Base-by-base conservation (phyloP, 805 yeast species). In the Torulaspora delbrueckii region DNA sequence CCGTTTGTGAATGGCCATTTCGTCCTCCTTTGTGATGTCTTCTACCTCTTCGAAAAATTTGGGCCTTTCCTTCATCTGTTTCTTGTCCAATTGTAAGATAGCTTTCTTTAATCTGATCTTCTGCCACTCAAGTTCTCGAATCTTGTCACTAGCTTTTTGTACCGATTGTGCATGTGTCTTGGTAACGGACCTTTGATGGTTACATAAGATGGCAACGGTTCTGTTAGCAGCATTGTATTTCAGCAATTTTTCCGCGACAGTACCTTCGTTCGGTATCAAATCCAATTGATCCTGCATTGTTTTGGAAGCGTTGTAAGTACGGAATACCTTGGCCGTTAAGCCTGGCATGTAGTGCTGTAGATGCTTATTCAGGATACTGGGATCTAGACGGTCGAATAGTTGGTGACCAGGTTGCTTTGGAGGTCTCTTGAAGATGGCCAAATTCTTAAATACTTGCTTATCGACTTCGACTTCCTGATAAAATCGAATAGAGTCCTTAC, bases 261-360 rank as follows among this genome's bases (percentile, higher is more conserved):
- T 79, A 23, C 96, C 96, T 60, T 79, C 84, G 62, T 87, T 85
- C n/a, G 83, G 75, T 54, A 91, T 88, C 57, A 82, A 69, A 61
- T 86, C 96, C 49, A 91, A 67, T 63, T 88, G 96, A 59, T 90
- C 95, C 66, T 90, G 97, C 97, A 90, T 91, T 1, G 96, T 89
- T 65, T 86, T 86, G 1, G 96, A 86, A 0, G 98, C 98, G 69
- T 90, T 90, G 62, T 86, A 90, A 0, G 98, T 90, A 81, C 98
- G 95, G 74, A 90, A 91, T 16, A 90, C 97, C 66, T 90, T 90
- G 4, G 98, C 98, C 0, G 97, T 89, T 53, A 90, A 74, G 0
- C 98, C 98, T 19, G 85, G 81, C 93, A 90, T 84, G 66, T 90
- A 89, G 48, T 77, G 81, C 61, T 89, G 96, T 59, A 90, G 77